A percentile compares a stretch with the other conserved stretches of the same genome.
Evolutionary conservation across 2,329 filamentous ascomycete species (phyloP).

Genomic region (Cladosporium oxysporum): DNA sequence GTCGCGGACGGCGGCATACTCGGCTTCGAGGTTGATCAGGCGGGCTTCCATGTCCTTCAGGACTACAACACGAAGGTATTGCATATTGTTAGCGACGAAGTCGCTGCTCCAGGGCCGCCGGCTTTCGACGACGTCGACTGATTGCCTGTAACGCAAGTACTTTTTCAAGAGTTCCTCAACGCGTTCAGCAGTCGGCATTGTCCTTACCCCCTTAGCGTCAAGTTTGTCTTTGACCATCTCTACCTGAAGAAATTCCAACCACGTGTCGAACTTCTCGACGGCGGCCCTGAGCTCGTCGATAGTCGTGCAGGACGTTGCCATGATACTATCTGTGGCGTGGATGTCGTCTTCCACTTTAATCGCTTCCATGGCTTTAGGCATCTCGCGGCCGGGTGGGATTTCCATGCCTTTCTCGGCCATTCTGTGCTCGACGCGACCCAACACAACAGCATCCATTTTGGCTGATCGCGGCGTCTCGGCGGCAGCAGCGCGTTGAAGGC

Average conservation of each 20-base stretch:
- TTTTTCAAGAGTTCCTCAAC: background rate
- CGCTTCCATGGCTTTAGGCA: background rate
- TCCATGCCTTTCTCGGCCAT: slow-evolving; percentile 19
- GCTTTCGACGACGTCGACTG: background rate
- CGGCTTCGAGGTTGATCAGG: slow-evolving; percentile 34
- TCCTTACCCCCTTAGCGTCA: too few species aligned
- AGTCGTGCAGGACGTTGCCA: slow-evolving; percentile 3
- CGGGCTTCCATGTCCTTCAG: slow-evolving; percentile 26
- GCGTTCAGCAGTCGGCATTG: background rate
- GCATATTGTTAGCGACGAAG: background rate
- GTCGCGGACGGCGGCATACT: slow-evolving; percentile 24
- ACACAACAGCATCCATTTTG: slow-evolving; percentile 4
- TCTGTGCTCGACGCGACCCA: slow-evolving; percentile 11
- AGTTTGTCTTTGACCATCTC: background rate
- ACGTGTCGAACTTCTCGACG: background rate
- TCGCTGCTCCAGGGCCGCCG: background rate
- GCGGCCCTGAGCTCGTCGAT: slow-evolving; percentile 16
- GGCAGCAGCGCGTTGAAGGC: background rate
- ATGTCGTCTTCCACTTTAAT: background rate
- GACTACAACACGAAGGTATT: background rate
- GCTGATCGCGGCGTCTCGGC: background rate
- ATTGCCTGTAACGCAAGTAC: slow-evolving; percentile 10
- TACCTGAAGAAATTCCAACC: background rate
- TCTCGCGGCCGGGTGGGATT: slow-evolving; percentile 11
- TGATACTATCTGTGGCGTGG: background rate